These are phyloP conservation scores for Chaetomium sp. DNA, from an alignment of 2,329 filamentous ascomycete genomes.

Conservation along the genomic window DNA sequence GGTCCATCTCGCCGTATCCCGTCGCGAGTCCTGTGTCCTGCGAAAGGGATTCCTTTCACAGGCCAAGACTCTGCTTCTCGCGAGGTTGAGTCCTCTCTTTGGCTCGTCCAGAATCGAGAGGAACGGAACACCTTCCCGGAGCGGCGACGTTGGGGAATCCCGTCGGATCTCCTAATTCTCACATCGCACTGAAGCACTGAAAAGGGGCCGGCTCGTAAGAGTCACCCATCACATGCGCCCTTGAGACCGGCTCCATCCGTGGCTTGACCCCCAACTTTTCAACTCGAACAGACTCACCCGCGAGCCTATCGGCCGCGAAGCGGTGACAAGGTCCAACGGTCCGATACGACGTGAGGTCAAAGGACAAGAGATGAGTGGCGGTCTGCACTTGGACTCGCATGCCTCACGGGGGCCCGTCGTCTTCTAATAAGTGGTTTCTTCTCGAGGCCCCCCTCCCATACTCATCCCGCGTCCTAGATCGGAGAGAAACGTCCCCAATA, in stretches of 20 bases:
- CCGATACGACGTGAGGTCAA: background rate
- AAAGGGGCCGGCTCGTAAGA: too few species aligned
- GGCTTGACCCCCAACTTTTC: too few species aligned
- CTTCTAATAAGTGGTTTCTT: background rate
- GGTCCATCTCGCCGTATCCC: too few species aligned
- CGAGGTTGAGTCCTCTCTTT: too few species aligned
- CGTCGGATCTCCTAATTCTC: too few species aligned
- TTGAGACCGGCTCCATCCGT: background rate
- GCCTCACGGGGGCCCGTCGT: background rate
- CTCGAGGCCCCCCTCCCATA: background rate
- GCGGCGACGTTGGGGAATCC: too few species aligned
- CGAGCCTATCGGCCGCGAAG: background rate
- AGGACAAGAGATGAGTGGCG: background rate
- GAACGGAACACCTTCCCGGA: too few species aligned
- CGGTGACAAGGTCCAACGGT: background rate
- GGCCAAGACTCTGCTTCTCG: too few species aligned
- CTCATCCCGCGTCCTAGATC: conserved; percentile 10
- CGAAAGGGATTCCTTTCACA: too few species aligned
- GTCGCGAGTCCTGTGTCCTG: too few species aligned
- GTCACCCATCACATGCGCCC: background rate
- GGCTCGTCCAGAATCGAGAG: too few species aligned
- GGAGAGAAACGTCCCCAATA: conserved; percentile 5
- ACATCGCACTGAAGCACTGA: too few species aligned
- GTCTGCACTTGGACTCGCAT: conserved; percentile 1
- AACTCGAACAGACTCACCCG: background rate